phyloP scores from a whole-genome alignment of 495 filamentous ascomycete genomes.

The Talaromyces trachyspermus region DNA sequence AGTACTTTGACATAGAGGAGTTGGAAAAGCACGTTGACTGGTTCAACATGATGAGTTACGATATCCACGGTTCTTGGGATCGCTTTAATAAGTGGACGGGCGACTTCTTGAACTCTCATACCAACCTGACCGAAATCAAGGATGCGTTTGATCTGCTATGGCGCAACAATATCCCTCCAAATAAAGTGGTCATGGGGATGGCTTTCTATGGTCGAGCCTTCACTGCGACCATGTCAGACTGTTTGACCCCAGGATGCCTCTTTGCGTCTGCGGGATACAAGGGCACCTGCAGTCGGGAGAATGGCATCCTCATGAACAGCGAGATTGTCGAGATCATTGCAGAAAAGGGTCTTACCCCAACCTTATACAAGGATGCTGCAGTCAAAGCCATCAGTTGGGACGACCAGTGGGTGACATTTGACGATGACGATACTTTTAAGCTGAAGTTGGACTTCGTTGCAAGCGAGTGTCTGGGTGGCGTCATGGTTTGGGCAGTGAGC shows the following conservation, averaged over 20 bases:
- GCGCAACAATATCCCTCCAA: conserved; percentile 23
- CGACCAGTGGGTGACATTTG: conserved; percentile 39
- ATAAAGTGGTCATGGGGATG: conserved; percentile 33
- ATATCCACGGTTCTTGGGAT: no score
- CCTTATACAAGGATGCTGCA: conserved; percentile 13
- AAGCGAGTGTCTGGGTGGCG: conserved; percentile 29
- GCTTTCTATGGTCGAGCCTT: conserved; percentile 37
- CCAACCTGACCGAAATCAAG: conserved; percentile 35
- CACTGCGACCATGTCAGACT: conserved; percentile 26
- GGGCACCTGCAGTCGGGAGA: conserved; percentile 29
- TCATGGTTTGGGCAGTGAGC: conserved; percentile 35
- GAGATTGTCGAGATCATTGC: conserved; percentile 19
- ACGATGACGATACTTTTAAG: conserved; percentile 31
- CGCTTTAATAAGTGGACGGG: conserved; percentile 17
- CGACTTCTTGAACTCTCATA: conserved; percentile 20
- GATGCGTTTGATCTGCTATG: conserved; percentile 29
- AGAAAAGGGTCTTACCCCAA: conserved; percentile 6
- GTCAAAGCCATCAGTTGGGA: conserved; percentile 27
- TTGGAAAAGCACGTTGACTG: no score
- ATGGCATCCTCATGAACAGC: conserved; percentile 13
- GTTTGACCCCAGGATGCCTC: conserved; percentile 23
- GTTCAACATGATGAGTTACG: no score
- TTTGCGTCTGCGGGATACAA: conserved; percentile 14
- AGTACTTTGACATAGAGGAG: no score
- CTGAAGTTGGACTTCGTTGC: conserved; percentile 34